phyloP scores from a whole-genome alignment of 1,139 yeast genomes.

The Yamadazyma atlantica region DNA sequence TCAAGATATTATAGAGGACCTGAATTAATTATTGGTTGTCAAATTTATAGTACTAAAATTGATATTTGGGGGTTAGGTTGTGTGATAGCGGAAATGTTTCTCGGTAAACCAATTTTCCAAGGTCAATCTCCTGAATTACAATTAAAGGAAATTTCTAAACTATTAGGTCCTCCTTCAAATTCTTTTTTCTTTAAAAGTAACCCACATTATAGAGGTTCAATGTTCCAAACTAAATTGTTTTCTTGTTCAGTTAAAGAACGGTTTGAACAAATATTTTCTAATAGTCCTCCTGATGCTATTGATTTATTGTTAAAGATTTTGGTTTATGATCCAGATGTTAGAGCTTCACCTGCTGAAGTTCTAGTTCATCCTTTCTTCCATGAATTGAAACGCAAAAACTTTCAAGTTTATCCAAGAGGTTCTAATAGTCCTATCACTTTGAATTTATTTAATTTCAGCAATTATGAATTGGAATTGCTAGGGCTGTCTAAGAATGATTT shows the following conservation, averaged over 20 bases:
- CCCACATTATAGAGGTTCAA: slow-evolving; percentile 72
- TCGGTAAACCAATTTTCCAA: slow-evolving; percentile 80
- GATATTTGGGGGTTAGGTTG: slow-evolving; percentile 89
- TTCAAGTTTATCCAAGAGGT: slow-evolving; percentile 59
- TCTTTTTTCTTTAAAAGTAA: slow-evolving; percentile 71
- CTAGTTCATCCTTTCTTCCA: slow-evolving; percentile 72
- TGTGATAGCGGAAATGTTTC: slow-evolving; percentile 79
- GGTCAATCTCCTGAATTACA: slow-evolving; percentile 76
- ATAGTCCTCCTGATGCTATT: slow-evolving; percentile 69
- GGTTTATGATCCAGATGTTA: slow-evolving; percentile 69
- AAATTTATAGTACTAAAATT: slow-evolving; percentile 72
- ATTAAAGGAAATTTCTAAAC: slow-evolving; percentile 71
- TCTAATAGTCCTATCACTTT: slow-evolving; percentile 40
- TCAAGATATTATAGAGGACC: slow-evolving; percentile 97
- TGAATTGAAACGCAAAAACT: slow-evolving; percentile 59
- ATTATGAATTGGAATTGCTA: slow-evolving; percentile 50
- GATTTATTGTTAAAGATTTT: slow-evolving; percentile 68
- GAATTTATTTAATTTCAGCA: slow-evolving; percentile 53
- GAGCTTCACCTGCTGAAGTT: slow-evolving; percentile 66
- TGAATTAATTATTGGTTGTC: slow-evolving; percentile 76
- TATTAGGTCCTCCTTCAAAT: slow-evolving; percentile 76
- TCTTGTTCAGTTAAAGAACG: slow-evolving; percentile 60
- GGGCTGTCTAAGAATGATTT: slow-evolving; percentile 44
- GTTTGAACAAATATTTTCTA: slow-evolving; percentile 67
- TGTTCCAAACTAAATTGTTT: slow-evolving; percentile 67